Evolutionary conservation across 495 filamentous ascomycete species (phyloP), one percentile per base, ranked within the genome.

Genomic region (Aspergillus asperescens): DNA sequence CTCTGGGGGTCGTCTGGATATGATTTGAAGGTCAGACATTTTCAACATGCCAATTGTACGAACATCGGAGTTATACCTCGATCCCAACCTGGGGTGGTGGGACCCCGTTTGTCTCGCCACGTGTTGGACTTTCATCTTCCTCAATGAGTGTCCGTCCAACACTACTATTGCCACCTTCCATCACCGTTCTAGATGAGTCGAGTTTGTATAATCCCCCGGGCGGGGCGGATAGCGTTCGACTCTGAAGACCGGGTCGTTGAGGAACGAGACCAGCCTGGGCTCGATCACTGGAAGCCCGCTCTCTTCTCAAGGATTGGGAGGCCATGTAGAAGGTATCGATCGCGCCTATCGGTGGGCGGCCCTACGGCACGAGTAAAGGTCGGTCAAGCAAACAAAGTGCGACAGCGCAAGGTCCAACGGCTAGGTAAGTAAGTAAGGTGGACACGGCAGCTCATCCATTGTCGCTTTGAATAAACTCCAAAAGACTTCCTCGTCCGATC

Each of bases 371-470:
- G 40, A 49, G 24, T 40, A 44, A 52, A 31, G 35, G 47, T 56
- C 48, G 49, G 31, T 61, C 27, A 55, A 58, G 54, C 56, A 56
- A 59, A 59, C 56, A 50, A 54, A 44, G 52, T 60, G 55, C 49
- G 50, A 62, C 54, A 47, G 56, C 54, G 56, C 54, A 61, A 50
- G 40, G 42, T 60, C 57, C 49, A 59, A 48, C 57, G 61, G 66
- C 64, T 71, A 65, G 49, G 60, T 65, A 50, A 62, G 58, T 60
- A 52, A 59, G 53, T 63, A 59, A 59, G 52, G 39, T 50, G 45
- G 53, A 50, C 62, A 58, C 63, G 43, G 61, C 67, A 62, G 62
- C 52, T 62, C 56, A 65, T 69, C 71, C 71, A 74, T 74, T 62
- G 62, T 70, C 62, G 60, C 57, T 61, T 41, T 52, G 32, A 27